Conservation (phyloP, 192 early-diverging fungal genomes). For the Martensiomyces pterosporus region DNA sequence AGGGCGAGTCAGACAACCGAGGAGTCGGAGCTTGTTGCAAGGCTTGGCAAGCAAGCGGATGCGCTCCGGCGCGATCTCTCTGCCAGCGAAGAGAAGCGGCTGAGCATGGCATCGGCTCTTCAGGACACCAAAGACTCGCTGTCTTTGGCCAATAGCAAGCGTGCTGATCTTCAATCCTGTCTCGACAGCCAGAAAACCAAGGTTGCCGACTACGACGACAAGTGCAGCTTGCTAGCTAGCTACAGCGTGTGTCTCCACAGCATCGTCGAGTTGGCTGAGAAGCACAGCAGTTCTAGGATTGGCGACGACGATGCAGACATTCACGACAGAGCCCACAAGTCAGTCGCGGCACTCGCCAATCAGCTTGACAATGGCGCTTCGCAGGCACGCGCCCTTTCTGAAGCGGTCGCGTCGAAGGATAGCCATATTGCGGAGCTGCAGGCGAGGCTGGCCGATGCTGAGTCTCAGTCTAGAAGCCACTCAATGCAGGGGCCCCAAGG, state of each 20-base stretch:
- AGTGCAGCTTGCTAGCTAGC: slow-evolving; percentile 2
- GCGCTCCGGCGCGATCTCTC: slow-evolving; percentile 20
- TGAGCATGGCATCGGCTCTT: slow-evolving; percentile 1
- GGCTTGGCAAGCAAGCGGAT: slow-evolving; percentile 15
- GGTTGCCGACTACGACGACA: slow-evolving; percentile 28
- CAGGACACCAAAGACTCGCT: slow-evolving; percentile 2
- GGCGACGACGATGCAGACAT: slow-evolving; percentile 1
- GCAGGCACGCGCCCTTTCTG: background rate
- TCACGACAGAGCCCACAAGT: background rate
- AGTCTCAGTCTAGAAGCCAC: too few relatives aligned
- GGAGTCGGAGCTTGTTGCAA: slow-evolving; percentile 8
- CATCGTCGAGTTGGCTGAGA: slow-evolving; percentile 1
- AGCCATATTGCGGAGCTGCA: slow-evolving; percentile 5
- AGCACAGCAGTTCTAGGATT: slow-evolving; percentile 11
- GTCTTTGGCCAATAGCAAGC: slow-evolving; percentile 22
- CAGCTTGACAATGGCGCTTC: background rate
- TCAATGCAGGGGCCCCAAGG: slow-evolving; percentile 1
- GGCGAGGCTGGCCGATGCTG: slow-evolving; percentile 2
- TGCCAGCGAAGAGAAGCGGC: slow-evolving; percentile 16
- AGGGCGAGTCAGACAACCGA: slow-evolving; percentile 7
- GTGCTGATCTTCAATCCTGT: slow-evolving; percentile 15
- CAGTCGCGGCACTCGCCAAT: background rate
- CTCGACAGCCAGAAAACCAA: slow-evolving; percentile 41
- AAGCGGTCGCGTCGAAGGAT: slow-evolving; percentile 5
- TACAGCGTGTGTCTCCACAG: slow-evolving; percentile 9